Percentiles rank a stretch among this genome's conserved stretches.
These are phyloP conservation scores for Claviceps citrina DNA, from an alignment of 2,329 filamentous ascomycete species.

Conservation along the genomic window DNA sequence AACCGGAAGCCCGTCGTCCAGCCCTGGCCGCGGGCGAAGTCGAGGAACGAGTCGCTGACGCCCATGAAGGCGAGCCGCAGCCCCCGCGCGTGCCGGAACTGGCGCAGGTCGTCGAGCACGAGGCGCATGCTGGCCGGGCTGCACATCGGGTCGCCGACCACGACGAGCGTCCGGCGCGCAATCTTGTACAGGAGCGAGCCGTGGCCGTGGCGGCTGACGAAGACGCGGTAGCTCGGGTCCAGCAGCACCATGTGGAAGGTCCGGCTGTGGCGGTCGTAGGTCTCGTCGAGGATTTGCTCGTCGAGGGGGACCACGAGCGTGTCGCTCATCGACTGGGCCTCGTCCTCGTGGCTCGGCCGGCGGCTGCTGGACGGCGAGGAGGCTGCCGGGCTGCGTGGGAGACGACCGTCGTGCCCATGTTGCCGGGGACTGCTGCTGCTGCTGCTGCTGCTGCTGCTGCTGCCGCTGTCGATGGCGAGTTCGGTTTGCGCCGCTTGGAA, in stretches of 20 bases:
- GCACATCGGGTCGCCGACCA: conserved; percentile 11
- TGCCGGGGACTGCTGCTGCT: too few relatives aligned
- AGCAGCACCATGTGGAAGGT: conserved; percentile 12
- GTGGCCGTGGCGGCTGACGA: conserved; percentile 8
- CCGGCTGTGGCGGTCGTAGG: conserved; percentile 8
- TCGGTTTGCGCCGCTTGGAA: neutral
- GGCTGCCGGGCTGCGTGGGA: too few relatives aligned
- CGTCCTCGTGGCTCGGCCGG: neutral
- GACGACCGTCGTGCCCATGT: too few relatives aligned
- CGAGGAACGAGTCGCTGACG: conserved; percentile 8
- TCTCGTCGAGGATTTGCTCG: conserved; percentile 4
- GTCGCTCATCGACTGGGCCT: neutral
- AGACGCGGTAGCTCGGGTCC: conserved; percentile 10
- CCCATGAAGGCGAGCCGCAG: conserved; percentile 10
- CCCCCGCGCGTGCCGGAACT: conserved; percentile 4
- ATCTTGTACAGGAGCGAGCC: conserved; percentile 10
- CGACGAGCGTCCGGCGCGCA: conserved; percentile 7
- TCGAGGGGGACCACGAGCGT: conserved; percentile 2
- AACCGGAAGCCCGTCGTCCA: conserved; percentile 9
- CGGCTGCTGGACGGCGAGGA: neutral
- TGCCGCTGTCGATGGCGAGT: neutral
- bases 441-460: too few relatives aligned
- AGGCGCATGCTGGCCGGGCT: conserved; percentile 2
- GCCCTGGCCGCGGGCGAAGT: conserved; percentile 5
- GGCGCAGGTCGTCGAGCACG: conserved; percentile 8